A percentile compares a stretch with the other conserved stretches of the same genome.
Evolutionary conservation across 345 rosid species (phyloP).

Genomic region (Melastoma malabathricum): DNA sequence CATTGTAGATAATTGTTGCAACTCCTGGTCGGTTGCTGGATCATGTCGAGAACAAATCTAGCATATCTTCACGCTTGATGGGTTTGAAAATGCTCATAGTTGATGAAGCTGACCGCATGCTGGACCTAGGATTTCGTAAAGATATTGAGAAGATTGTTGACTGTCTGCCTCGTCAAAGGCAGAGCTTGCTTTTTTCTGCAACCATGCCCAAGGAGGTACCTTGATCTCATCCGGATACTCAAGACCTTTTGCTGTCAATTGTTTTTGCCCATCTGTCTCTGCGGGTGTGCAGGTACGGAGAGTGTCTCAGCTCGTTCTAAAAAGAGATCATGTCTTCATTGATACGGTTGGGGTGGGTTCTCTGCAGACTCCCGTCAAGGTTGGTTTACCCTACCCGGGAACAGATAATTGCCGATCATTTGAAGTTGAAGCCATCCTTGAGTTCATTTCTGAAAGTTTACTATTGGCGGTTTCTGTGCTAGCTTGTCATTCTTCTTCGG

Average conservation of each 20-base stretch:
- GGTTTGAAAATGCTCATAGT: constrained; percentile 79
- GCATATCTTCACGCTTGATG: constrained; percentile 71
- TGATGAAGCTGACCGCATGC: constrained; percentile 90
- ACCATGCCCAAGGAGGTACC: constrained; percentile 88
- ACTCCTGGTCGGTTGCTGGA: constrained; percentile 95
- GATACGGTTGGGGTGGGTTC: constrained; percentile 64
- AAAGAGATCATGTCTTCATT: constrained; percentile 62
- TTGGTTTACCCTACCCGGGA: constrained; percentile 2
- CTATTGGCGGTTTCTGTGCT: no score
- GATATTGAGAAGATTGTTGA: constrained; percentile 85
- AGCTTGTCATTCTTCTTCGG: no score
- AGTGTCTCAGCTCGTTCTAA: constrained; percentile 82
- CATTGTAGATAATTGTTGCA: constrained; percentile 66
- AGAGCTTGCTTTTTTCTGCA: constrained; percentile 76
- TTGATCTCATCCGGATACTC: background rate
- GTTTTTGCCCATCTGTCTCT: background rate
- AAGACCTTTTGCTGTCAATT: background rate
- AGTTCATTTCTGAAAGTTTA: no score
- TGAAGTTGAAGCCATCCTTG: no score
- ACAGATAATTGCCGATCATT: no score
- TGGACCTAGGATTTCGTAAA: constrained; percentile 90
- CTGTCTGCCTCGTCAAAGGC: constrained; percentile 78
- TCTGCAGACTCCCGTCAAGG: constrained; percentile 83
- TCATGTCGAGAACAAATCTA: constrained; percentile 81
- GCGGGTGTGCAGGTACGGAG: constrained; percentile 57